phyloP scores from a whole-genome alignment of 306 rosid genomes.

The Prunus campanulata region DNA sequence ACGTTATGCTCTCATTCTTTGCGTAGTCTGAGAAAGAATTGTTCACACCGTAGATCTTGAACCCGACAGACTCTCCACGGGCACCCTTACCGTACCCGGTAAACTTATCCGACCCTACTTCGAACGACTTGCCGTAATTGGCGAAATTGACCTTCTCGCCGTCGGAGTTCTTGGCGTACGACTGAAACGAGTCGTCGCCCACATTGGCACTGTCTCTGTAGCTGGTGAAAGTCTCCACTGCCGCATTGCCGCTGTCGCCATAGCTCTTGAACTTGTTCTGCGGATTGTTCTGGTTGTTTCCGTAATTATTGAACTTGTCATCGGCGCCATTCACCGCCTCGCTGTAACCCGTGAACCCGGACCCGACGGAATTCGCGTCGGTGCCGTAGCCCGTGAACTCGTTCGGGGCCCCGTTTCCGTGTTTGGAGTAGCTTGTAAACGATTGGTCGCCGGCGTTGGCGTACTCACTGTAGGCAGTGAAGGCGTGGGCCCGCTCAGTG shows the following conservation, averaged over 20 bases:
- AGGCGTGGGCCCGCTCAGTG: constrained; percentile 60
- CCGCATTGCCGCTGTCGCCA: constrained; percentile 65
- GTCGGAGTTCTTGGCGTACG: constrained; percentile 60
- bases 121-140: constrained; percentile 77
- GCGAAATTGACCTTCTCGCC: constrained; percentile 50
- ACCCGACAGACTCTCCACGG: constrained; percentile 36
- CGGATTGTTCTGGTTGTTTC: constrained; percentile 59
- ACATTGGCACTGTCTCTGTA: constrained; percentile 79
- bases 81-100: constrained; percentile 55
- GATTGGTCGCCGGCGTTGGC: constrained; percentile 72
- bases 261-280: constrained; percentile 61
- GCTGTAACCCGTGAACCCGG: constrained; percentile 61
- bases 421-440: constrained; percentile 61
- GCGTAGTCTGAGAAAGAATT: constrained; percentile 76
- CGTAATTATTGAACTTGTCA: constrained; percentile 62
- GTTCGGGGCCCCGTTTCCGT: constrained; percentile 57
- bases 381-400: constrained; percentile 58
- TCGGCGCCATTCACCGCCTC: constrained; percentile 40
- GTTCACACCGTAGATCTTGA: constrained; percentile 74
- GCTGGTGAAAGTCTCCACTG: constrained; percentile 50
- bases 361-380: constrained; percentile 52
- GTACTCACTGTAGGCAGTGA: constrained; percentile 60
- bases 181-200: constrained; percentile 66
- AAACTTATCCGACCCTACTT: constrained; percentile 74
- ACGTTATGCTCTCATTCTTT: constrained; percentile 40